These are phyloP conservation scores for Emmonsia crescens DNA, from an alignment of 2,329 filamentous ascomycete genomes.

Conservation along the genomic window DNA sequence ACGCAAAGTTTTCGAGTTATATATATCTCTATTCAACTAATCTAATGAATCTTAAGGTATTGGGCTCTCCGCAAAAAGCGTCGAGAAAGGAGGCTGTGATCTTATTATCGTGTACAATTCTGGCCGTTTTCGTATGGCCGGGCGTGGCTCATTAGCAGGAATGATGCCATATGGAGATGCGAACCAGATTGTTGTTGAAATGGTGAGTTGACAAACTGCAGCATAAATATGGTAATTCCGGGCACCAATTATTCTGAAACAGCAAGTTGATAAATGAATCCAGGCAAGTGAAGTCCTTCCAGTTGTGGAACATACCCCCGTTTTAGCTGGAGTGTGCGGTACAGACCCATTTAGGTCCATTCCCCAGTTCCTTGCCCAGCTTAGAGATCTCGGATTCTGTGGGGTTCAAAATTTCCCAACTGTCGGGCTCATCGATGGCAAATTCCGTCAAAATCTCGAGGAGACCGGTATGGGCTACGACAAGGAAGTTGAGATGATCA, in stretches of 20 bases:
- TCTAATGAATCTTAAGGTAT: conserved; percentile 38
- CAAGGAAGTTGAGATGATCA: conserved; percentile 56
- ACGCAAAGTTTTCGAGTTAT: neutral
- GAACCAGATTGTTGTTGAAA: conserved; percentile 58
- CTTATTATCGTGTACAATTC: conserved; percentile 65
- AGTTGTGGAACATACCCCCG: conserved; percentile 51
- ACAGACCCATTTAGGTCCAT: conserved; percentile 60
- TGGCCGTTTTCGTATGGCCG: conserved; percentile 62
- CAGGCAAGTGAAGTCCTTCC: conserved; percentile 56
- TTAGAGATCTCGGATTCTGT: conserved; percentile 53
- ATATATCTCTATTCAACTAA: neutral
- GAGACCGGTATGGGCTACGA: conserved; percentile 62
- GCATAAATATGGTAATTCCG: neutral
- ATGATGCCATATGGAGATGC: conserved; percentile 63
- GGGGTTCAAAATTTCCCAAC: conserved; percentile 67
- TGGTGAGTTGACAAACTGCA: conserved; percentile 35
- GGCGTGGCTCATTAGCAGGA: conserved; percentile 56
- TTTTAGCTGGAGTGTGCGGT: conserved; percentile 60
- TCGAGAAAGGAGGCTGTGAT: conserved; percentile 57
- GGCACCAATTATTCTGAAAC: neutral
- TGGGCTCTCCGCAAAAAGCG: conserved; percentile 59
- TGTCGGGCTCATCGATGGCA: conserved; percentile 58
- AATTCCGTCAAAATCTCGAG: conserved; percentile 56
- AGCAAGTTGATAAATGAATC: neutral
- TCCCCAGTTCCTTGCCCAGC: conserved; percentile 46